A percentile compares a stretch with the other conserved stretches of the same genome.
Evolutionary conservation across 176 grass and related monocot species (phyloP).

Genomic region (Miscanthus lutarioriparius): DNA sequence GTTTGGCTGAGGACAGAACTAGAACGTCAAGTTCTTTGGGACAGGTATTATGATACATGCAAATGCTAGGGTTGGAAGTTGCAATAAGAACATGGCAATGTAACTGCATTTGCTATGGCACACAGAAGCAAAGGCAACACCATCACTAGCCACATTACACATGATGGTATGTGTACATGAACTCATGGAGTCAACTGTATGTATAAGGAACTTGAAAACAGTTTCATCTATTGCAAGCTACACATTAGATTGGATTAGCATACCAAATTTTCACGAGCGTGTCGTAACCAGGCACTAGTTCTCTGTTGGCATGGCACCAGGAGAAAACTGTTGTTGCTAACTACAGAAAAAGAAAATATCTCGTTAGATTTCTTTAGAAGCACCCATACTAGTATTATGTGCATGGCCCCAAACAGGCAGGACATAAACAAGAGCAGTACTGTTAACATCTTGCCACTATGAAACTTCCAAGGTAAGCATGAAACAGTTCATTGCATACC

Average conservation of each 20-base stretch:
- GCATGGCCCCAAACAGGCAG: background rate
- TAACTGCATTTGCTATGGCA: background rate
- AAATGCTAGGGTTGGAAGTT: background rate
- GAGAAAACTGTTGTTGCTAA: conserved; percentile 68
- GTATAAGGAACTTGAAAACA: background rate
- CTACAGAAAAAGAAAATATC: conserved; percentile 50
- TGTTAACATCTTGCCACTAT: conserved; percentile 6
- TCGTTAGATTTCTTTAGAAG: conserved; percentile 26
- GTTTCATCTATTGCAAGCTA: conserved; percentile 9
- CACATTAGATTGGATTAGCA: conserved; percentile 21
- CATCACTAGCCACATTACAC: conserved; percentile 15
- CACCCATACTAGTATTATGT: background rate
- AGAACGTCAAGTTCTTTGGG: background rate
- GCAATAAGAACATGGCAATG: conserved; percentile 10
- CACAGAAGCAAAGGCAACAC: conserved; percentile 16
- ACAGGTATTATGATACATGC: background rate
- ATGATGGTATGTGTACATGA: background rate
- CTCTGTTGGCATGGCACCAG: conserved; percentile 70
- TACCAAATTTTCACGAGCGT: conserved; percentile 89
- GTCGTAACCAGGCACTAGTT: conserved; percentile 68
- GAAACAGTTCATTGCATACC: background rate
- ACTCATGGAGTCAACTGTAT: background rate
- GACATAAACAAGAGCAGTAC: conserved; percentile 6
- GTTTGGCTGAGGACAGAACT: background rate
- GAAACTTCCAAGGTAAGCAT: conserved; percentile 28